Percentiles rank a stretch among this genome's conserved stretches.
phyloP scores from a whole-genome alignment of 2,329 filamentous ascomycete genomes.

The Trichoderma sp. region DNA sequence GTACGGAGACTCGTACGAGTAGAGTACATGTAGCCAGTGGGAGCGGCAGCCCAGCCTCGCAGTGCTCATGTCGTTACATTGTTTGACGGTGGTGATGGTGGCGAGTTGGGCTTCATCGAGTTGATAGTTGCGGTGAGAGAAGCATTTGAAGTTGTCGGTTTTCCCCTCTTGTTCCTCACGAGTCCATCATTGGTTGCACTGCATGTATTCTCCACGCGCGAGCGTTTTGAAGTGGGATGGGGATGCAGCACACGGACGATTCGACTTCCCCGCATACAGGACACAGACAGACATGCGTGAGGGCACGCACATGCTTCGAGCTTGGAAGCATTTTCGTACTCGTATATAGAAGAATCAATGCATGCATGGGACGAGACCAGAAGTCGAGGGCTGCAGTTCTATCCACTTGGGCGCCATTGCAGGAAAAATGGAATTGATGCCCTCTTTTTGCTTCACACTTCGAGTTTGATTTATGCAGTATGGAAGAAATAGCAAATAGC shows the following conservation, averaged over 20 bases:
- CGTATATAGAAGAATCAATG: neutral
- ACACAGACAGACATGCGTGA: neutral
- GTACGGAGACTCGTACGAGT: neutral
- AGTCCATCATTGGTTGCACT: neutral
- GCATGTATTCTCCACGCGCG: neutral
- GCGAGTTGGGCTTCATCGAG: conserved; percentile 13
- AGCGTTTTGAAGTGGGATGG: neutral
- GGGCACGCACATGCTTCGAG: neutral
- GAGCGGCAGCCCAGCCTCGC: neutral
- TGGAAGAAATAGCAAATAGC: neutral
- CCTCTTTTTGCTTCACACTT: neutral
- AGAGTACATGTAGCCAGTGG: neutral
- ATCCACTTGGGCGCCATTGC: conserved; percentile 19
- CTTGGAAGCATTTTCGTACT: neutral
- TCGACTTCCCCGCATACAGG: neutral
- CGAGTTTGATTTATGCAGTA: neutral
- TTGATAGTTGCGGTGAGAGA: conserved; percentile 2
- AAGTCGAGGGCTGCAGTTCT: neutral
- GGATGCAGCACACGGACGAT: neutral
- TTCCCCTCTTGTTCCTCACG: neutral
- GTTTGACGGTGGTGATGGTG: neutral
- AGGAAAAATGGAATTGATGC: neutral
- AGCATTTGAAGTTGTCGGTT: neutral
- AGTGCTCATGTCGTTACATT: neutral
- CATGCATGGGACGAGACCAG: neutral